Conservation (phyloP, 2,329 filamentous ascomycete genomes). For the Pseudogymnoascus sp. region DNA sequence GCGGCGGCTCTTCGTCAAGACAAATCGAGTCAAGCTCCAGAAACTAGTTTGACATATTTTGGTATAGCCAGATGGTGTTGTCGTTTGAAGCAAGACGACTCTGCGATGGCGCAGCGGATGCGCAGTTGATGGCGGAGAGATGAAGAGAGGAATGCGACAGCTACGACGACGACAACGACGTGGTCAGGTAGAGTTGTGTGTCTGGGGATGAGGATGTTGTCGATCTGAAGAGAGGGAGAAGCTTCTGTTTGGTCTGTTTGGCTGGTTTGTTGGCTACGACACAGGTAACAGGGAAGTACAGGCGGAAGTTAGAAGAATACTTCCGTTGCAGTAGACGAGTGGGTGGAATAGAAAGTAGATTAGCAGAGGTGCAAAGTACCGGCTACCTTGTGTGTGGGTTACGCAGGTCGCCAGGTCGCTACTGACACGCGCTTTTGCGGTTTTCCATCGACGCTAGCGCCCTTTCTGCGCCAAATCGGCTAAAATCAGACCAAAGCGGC, state of each 20-base stretch:
- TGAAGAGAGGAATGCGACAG: neutral
- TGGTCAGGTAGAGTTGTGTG: neutral
- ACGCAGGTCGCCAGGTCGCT: neutral
- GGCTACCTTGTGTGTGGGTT: neutral
- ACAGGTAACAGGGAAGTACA: neutral
- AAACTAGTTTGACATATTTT: constrained; percentile 6
- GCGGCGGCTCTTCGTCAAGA: neutral
- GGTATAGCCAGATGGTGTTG: neutral
- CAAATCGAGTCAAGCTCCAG: constrained; percentile 7
- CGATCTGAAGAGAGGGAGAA: constrained; percentile 4
- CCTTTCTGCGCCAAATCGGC: constrained; percentile 5
- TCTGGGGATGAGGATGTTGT: neutral
- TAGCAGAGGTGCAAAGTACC: neutral
- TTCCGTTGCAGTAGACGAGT: neutral
- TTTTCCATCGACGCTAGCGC: constrained; percentile 3
- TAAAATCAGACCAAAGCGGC: neutral
- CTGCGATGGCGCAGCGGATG: neutral
- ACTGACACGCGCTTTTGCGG: constrained; percentile 6
- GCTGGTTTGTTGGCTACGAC: neutral
- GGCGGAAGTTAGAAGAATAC: neutral
- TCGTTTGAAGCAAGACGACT: neutral
- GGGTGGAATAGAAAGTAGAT: neutral
- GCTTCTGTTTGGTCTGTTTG: neutral
- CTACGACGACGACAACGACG: neutral
- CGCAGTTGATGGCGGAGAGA: neutral